Evolutionary conservation across 2,329 filamentous ascomycete species (phyloP).

Genomic region (Colletotrichum acutatum): DNA sequence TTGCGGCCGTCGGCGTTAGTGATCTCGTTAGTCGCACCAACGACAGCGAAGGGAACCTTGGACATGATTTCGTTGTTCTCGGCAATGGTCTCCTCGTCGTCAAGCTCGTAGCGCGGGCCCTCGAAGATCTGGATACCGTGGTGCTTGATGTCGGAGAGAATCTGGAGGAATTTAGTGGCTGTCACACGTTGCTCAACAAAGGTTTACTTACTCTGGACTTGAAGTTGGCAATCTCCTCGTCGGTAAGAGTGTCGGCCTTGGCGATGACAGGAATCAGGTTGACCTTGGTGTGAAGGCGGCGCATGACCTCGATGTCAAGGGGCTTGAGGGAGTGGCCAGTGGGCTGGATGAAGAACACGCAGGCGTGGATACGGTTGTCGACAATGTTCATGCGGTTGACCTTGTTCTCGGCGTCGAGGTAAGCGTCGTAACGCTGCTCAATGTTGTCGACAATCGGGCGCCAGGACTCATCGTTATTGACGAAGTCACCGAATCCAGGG

Average conservation of each 20-base stretch:
- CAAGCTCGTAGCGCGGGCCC: constrained; percentile 96
- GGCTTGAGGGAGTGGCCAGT: constrained; percentile 99
- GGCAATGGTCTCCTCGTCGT: constrained; percentile 99
- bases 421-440: constrained; percentile 98
- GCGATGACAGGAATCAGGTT: constrained; percentile 99
- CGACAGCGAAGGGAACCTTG: constrained; percentile 98
- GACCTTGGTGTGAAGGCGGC: constrained; percentile 99
- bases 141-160: constrained; percentile 95
- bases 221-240: constrained; percentile 94
- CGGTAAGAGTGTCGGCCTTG: constrained; percentile 97
- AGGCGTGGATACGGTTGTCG: constrained; percentile 98
- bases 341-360: constrained; percentile 99
- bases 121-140: constrained; percentile 99
- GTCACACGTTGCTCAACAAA: background rate
- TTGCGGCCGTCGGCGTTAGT: constrained; percentile 91
- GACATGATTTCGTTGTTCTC: constrained; percentile 99
- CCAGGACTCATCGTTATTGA: constrained; percentile 99
- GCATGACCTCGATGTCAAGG: constrained; percentile 99
- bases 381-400: constrained; percentile 99
- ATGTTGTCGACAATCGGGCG: constrained; percentile 99
- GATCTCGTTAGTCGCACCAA: constrained; percentile 96
- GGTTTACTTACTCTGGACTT: constrained; percentile 86
- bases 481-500: constrained; percentile 97
- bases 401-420: constrained; percentile 99
- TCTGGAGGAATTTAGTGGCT: constrained; percentile 63